phyloP scores from a whole-genome alignment of 345 rosid species.

The Populus simonii region DNA sequence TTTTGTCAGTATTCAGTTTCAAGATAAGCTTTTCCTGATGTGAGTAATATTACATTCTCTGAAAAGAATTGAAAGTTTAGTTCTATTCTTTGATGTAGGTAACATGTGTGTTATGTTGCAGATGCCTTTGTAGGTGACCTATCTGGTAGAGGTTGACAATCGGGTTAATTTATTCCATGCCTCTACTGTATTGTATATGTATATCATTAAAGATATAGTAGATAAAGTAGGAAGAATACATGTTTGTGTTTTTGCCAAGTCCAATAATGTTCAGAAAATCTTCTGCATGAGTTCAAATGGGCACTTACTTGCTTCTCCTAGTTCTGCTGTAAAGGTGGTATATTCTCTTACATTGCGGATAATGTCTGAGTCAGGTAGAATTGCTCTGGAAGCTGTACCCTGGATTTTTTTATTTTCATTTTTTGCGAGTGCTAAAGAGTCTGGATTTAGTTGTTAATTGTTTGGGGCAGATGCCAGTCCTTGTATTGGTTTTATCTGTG shows the following conservation, averaged over 20 bases:
- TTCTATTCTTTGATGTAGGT: not conserved
- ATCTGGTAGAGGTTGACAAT: not conserved
- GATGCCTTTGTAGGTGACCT: not conserved
- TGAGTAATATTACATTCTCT: not conserved
- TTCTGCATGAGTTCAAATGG: not conserved
- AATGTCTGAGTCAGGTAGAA: not conserved
- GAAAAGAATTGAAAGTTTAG: too few species aligned
- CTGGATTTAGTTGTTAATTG: not conserved
- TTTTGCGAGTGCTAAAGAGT: not conserved
- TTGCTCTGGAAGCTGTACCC: not conserved
- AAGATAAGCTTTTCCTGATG: not conserved
- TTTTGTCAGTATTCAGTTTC: not conserved
- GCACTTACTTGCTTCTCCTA: not conserved
- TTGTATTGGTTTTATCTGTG: constrained; percentile 1
- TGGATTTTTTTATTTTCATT: not conserved
- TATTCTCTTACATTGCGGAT: not conserved
- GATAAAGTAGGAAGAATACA: not conserved
- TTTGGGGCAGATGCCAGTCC: not conserved
- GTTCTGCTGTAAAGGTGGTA: not conserved
- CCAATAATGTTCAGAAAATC: not conserved
- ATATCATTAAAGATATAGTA: not conserved
- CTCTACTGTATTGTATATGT: not conserved
- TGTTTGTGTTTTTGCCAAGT: not conserved
- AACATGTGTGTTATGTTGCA: not conserved
- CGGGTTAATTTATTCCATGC: not conserved